Evolutionary conservation across 2,329 filamentous ascomycete genomes (phyloP), one percentile per base, ranked within the genome.

Genomic region (Talaromyces sp.): DNA sequence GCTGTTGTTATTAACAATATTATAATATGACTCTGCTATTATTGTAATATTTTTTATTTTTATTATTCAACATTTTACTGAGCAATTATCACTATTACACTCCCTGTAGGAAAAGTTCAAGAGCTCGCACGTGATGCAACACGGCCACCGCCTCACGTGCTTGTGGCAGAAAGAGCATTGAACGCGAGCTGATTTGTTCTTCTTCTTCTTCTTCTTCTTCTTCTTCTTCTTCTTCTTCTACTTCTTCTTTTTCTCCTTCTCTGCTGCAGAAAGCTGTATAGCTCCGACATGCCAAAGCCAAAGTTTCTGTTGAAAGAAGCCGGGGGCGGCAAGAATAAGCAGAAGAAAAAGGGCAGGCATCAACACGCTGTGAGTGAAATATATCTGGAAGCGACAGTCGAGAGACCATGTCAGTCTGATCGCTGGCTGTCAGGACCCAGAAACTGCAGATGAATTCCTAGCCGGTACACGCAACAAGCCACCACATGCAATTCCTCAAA

Each of bases 401-500:
- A 58, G 61, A 51, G 6, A 44, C 53, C 55, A 44, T 55, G n/a
- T n/a, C 19, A 11, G 27, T n/a, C 19, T 17, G 25, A n/a, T 25
- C 13, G 19, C 17, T 25, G 3, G 15, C 11, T 51, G 27, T 7
- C 8, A 87, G 77, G 78, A 76, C 19, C 84, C 87, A 5, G 80
- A 84, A 61, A 85, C 84, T 1, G 85, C 85, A 57, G 87, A 90
- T 76, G 88, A 90, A 65, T 91, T 85, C 67, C 80, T 89, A 58
- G 86, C 85, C 63, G 81, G 82, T 84, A 71, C 65, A 33, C 6
- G 11, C 8, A 19, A 19, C 25, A 27, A 52, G 8, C 7, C 44
- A 17, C 9, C 5, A 25, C 44, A 53, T 53, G 15, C 15, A 53
- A 53, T 30, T n/a, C 8, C 36, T 39, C 36, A 39, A 3, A 47